Base-by-base conservation (phyloP, 371 early-diverging fungal genomes). In the Rhizopus arrhizus region DNA sequence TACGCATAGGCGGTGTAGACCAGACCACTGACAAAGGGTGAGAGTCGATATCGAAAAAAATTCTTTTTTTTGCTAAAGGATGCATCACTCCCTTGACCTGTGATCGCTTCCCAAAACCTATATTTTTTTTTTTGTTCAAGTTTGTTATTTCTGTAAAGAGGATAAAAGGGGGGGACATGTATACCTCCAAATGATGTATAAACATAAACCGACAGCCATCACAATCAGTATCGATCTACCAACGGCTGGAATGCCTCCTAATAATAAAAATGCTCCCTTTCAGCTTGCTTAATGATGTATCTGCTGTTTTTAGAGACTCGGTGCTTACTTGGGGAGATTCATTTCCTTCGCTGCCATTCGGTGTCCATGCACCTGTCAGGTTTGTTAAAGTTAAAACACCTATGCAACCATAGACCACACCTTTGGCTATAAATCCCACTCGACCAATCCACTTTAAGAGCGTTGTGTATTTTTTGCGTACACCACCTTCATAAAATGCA, bases 161-260 rank as follows among this genome's bases (percentile, higher is more conserved):
- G 5, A 46, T 38, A 22, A 29, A 42, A 40, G 8, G 48, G 10
- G 28, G 10, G 11, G n/a, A 32, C 22, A 29, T 40, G 3, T 57
- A 49, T 68, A 74, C 75, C 76, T 71, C 80, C 80, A 80, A n/a
- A 73, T 51, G 40, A 80, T 74, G 51, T 80, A 80, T 15, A 72
- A 64, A 13, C 66, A 32, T 13, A 77, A 61, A 9, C 80, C 80
- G 28, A 76, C 59, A 3, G 77, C 77, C 75, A 80, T 76, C 2
- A 75, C 63, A 35, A 80, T 64, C 15, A 80, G 55, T 15, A 77
- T 63, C 2, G 75, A 62, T 62, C 73, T 57, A n/a, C 80, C 80
- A 34, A 77, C 52, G 0, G 63, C 52, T 12, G 78, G 78, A 57
- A 73, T 70, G 29, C 77, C 77, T 2, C 80, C 80, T 9, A 80